Percentiles rank a stretch among this genome's conserved stretches.
Conservation (phyloP, 441 rosid genomes). For the Breynia disticha region DNA sequence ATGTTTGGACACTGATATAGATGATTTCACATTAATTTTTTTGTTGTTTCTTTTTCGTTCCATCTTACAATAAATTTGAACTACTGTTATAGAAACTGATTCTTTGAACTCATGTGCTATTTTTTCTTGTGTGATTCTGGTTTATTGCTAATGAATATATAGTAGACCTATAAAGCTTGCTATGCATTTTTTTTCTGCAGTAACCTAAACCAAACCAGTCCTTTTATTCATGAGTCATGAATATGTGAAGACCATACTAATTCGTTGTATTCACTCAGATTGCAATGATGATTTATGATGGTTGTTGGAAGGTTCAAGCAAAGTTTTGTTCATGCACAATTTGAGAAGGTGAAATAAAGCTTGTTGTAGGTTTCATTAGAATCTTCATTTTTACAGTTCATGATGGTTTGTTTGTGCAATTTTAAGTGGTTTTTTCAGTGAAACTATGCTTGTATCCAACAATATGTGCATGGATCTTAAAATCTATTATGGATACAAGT, state of each 20-base stretch:
- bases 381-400: slow-evolving; percentile 14
- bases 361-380: slow-evolving; percentile 21
- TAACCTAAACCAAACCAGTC: not conserved
- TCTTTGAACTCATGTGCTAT: too few species aligned
- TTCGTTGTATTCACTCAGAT: slow-evolving; percentile 67
- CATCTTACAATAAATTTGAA: too few species aligned
- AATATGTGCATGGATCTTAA: too few species aligned
- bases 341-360: slow-evolving; percentile 49
- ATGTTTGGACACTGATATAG: too few species aligned
- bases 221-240: slow-evolving; percentile 17
- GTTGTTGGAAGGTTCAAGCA: slow-evolving; percentile 42
- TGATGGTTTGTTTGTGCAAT: not conserved
- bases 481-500: too few species aligned
- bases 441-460: not conserved
- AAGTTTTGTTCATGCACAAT: slow-evolving; percentile 45
- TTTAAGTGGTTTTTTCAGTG: not conserved
- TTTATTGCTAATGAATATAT: not conserved
- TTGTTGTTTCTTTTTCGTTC: too few species aligned
- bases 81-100: too few species aligned
- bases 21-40: too few species aligned
- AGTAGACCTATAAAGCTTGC: slow-evolving; percentile 1
- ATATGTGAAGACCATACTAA: slow-evolving; percentile 30
- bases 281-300: slow-evolving; percentile 98
- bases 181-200: not conserved
- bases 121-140: too few species aligned